phyloP scores from a whole-genome alignment of 169 alveolate genomes.

The Plasmodium falciparum region DNA sequence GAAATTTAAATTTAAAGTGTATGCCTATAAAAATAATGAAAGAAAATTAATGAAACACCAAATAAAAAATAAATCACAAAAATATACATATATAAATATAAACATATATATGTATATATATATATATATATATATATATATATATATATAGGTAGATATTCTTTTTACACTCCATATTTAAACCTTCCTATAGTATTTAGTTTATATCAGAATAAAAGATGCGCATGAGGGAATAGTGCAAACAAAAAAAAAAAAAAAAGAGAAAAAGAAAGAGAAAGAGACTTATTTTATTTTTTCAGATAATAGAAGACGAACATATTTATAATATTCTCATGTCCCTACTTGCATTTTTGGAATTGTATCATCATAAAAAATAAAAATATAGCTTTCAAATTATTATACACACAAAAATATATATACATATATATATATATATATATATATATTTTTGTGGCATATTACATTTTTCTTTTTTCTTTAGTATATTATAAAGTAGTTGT shows the following conservation, averaged over 20 bases:
- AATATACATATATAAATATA: not conserved
- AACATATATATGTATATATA: not conserved
- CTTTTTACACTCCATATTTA: too few relatives aligned
- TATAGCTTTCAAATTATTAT: conserved; percentile 8
- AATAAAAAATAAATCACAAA: not conserved
- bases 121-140: not conserved
- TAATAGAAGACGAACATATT: conserved; percentile 53
- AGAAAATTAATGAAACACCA: not conserved
- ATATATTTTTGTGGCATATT: not conserved
- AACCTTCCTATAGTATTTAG: too few relatives aligned
- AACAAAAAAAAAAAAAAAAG: not conserved
- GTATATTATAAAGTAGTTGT: not conserved
- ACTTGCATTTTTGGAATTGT: conserved; percentile 59
- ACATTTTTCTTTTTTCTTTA: not conserved
- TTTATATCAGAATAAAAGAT: too few relatives aligned
- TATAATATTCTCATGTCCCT: conserved; percentile 77
- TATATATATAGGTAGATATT: not conserved
- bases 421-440: not conserved
- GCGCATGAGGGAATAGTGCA: too few relatives aligned
- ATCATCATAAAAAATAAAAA: conserved; percentile 77
- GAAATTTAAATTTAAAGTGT: conserved; percentile 55
- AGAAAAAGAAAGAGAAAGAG: not conserved
- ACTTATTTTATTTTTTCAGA: conserved; percentile 73
- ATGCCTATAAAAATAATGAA: conserved; percentile 16
- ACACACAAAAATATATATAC: not conserved